Evolutionary conservation across 495 filamentous ascomycete genomes (phyloP).

Genomic region (Apiosordaria backusii): DNA sequence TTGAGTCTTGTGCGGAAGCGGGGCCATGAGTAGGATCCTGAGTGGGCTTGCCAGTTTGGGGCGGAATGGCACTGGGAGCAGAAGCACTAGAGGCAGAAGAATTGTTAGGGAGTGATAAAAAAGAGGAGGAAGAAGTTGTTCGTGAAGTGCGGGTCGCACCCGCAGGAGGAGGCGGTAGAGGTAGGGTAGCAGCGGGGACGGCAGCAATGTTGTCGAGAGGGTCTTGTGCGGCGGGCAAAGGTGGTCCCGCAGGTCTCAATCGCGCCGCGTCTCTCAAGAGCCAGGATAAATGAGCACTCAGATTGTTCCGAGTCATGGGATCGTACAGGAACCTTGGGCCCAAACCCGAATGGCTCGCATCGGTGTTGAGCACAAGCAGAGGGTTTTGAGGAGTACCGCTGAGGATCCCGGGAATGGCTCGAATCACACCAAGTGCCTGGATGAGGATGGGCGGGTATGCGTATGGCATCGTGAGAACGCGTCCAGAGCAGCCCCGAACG

Average conservation of each 20-base stretch:
- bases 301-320: conserved; percentile 59
- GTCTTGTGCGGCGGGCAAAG: conserved; percentile 29
- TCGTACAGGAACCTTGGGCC: conserved; percentile 35
- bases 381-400: neutral
- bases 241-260: conserved; percentile 31
- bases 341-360: conserved; percentile 31
- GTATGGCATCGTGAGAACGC: conserved; percentile 9
- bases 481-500: conserved; percentile 17
- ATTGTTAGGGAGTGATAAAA: neutral
- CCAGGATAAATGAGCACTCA: conserved; percentile 24
- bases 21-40: neutral
- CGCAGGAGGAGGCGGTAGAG: conserved; percentile 6
- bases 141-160: neutral
- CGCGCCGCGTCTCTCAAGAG: conserved; percentile 34
- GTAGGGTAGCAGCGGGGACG: conserved; percentile 3
- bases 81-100: neutral
- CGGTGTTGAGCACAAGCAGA: conserved; percentile 12
- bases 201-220: conserved; percentile 16
- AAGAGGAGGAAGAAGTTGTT: neutral
- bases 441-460: conserved; percentile 15
- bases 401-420: neutral
- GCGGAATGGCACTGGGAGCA: neutral
- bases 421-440: conserved; percentile 15
- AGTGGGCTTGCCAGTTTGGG: neutral
- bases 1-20: neutral